These are phyloP conservation scores for Daldinia bambusicola DNA, from an alignment of 495 filamentous ascomycete species.

Conservation along the genomic window DNA sequence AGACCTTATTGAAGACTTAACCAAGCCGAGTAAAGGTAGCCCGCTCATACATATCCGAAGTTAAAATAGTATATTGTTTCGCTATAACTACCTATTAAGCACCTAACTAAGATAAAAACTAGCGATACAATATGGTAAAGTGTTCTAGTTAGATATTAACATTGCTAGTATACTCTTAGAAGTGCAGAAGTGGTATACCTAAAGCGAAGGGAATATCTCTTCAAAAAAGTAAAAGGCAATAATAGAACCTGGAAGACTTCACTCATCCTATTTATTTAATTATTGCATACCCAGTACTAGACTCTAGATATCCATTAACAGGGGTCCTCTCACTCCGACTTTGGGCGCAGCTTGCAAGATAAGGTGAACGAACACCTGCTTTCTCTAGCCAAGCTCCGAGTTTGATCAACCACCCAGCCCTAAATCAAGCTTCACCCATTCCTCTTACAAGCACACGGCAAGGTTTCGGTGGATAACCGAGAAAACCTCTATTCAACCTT, in stretches of 20 bases:
- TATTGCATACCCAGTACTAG: background rate
- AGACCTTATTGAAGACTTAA: too few relatives aligned
- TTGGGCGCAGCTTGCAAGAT: conserved; percentile 17
- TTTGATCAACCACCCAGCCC: conserved; percentile 23
- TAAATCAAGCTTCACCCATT: conserved; percentile 1
- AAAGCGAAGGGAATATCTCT: too few relatives aligned
- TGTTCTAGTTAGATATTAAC: too few relatives aligned
- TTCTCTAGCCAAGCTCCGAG: conserved; percentile 29
- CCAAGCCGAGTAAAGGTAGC: too few relatives aligned
- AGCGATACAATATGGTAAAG: too few relatives aligned
- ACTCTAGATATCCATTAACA: background rate
- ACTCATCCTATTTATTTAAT: background rate
- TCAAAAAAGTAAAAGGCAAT: too few relatives aligned
- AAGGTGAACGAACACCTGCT: conserved; percentile 30
- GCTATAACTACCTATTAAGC: too few relatives aligned
- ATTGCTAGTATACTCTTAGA: too few relatives aligned
- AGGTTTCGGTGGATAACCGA: background rate
- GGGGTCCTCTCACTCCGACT: background rate
- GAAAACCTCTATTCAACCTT: background rate
- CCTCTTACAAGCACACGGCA: background rate
- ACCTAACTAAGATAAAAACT: too few relatives aligned
- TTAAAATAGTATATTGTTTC: too few relatives aligned
- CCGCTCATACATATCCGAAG: too few relatives aligned
- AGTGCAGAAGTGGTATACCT: too few relatives aligned
- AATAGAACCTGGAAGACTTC: background rate